Base-by-base conservation (phyloP, 768 basidiomycete genomes). In the Mycena haematopus region DNA sequence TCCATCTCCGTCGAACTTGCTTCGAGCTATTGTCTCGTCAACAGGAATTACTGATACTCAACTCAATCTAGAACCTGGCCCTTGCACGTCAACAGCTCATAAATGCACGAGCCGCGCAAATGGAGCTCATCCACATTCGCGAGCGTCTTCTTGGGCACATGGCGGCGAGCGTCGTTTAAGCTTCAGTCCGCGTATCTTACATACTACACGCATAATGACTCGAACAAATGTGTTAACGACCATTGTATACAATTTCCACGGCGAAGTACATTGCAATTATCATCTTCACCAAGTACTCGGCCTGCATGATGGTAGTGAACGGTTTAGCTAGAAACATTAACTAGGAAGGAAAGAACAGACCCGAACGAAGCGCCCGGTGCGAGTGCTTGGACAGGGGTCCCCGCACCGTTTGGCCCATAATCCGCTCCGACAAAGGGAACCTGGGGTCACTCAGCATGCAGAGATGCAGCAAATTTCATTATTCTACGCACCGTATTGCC, bases 91-190 rank as follows among this genome's bases (percentile, higher is more conserved):
- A 78, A 27, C 78, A 82, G 56, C 70, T 85, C 8, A 69, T 73
- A 33, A 69, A 70, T 7, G 80, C 81, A 11, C 75, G 77, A 33
- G 71, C 78, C 33, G 77, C 79, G 59, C 80, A 84, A 50, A 80
- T 76, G 70, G 75, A 81, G 58, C 71, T 85, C 22, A 75, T 82
- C 24, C 80, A 81, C 46, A 72, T 81, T 5, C 74, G 83, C 11
- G 83, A 85, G 65, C 68, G 79, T n/a, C 70, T 85, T 19, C 69
- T 84, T 0, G 74, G 74, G 0, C 75, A 73, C 55, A 84, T 84
- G 81, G 81, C 77, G 9, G 76, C 76, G n/a, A 70, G 78, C 22
- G 74, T 84, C 9, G 67, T 65, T 2, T 77, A 68, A 70, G 29
- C 29, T 8, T 6, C n/a, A n/a, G n/a, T n/a, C n/a, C n/a, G n/a